Evolutionary conservation across 352 stramenopile species (phyloP), one percentile per base, ranked within the genome.

Genomic region (Elongisporangium undulatum): DNA sequence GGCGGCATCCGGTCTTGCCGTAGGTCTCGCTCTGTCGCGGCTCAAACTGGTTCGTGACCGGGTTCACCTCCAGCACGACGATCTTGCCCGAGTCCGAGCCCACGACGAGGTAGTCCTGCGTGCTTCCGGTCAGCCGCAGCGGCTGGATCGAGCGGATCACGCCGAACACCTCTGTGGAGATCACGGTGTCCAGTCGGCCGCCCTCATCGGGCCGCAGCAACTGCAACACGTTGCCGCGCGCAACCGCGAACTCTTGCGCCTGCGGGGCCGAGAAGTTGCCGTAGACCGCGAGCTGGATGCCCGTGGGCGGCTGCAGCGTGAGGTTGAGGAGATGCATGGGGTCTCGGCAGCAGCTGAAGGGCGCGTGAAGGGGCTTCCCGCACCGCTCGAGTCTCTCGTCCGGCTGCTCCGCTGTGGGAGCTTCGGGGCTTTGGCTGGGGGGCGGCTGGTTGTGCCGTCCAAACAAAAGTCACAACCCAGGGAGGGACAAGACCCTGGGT

Each of bases 31-130:
- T 94, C 75, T 98, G 96, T 45, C 96, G 78, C 49, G 81, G 75
- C 61, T 88, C 77, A 54, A 95, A 96, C 64, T 89, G 74, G 59
- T 78, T 89, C 23, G 68, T 68, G 17, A 72, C 69, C 10, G 74
- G 64, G 64, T 98, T 89, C 58, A 98, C 98, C 59, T 99, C 92
- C 17, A 99, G 61, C 26, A 99, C 89, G 6, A 96, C 87, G 53
- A 99, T 80, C 68, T 96, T 97, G 53, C 98, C 98, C 17, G 92
- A 90, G 79, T 99, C 98, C 15, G 93, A 97, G 9, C 90, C 96
- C 6, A 99, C 85, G 0, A 98, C 95, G 15, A 99, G 57, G 60
- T 98, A 98, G 76, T 99, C 98, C 51, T 97, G 94, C 24, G 89
- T 77, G 59, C 86, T 80, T 15, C 85, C 86, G 5, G 85, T 93